Base-by-base conservation (phyloP, 306 rosid genomes). In the Lathyrus sativus region DNA sequence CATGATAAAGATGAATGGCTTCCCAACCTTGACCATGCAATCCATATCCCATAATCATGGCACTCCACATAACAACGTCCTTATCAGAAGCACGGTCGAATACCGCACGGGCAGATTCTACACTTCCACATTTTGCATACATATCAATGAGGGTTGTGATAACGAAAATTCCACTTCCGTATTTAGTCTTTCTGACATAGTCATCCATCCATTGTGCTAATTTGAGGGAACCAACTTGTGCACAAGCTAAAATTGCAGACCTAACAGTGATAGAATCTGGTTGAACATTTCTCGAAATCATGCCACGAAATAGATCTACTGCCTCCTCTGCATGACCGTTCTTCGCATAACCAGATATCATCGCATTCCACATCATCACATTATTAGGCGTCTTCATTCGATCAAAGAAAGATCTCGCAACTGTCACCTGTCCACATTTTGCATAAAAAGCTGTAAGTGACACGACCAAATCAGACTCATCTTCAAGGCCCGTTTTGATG, bases 261-360 rank as follows among this genome's bases (percentile, higher is more conserved):
- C 80, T 88, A 65, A 84, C 66, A 38, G 86, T 86, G 65, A 86
- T 38, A 42, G 83, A 57, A 73, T 88, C 76, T 35, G 84, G 80
- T 58, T 19, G 63, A 8, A 72, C 56, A 54, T 66, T 67, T 77
- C 77, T 74, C 0, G 66, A 39, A 19, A 84, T 82, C 91, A 88
- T 85, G 73, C 75, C 72, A 38, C 45, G 73, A 68, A 86, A 86
- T 37, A 86, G 80, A 43, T 78, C 77, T 7, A 86, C 85, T 15
- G 89, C 88, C 76, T 89, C 85, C 68, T 86, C 88, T 19, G 84
- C 88, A 56, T 78, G 83, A 38, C 96, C 91, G 35, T 84, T 89
- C 79, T 89, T 89, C 3, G 81, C 91, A 64, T 84, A 89, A 54
- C 96, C 96, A 69, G 89, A 89, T 17, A 89, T 86, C 88, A 86